Base-by-base conservation (phyloP, 495 filamentous ascomycete genomes). In the Choiromyces venosus region DNA sequence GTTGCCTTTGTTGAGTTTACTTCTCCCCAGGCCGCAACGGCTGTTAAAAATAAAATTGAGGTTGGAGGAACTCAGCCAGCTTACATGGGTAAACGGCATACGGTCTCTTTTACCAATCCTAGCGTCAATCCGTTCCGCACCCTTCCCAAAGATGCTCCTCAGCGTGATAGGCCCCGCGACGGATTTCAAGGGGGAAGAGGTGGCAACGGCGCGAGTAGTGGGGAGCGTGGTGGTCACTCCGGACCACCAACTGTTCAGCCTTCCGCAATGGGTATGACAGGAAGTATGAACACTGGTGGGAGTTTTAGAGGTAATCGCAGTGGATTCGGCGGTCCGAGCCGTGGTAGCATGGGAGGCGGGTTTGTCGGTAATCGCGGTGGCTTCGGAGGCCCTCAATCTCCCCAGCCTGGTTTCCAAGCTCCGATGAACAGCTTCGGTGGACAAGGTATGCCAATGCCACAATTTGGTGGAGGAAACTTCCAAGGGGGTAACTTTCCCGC, bases 1-100 rank as follows among this genome's bases (percentile, higher is more conserved):
- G 93, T 97, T 90, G 93, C 89, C 0, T 99, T 93, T 79, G 84
- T 97, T 56, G 91, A 96, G 80, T 93, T 99, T 82, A 88, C 87
- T 39, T 90, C 91, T 0, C 87, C 91, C 61, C 92, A 96, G 82
- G 94, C 93, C 14, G 91, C 95, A 1, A 92, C 93, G 21, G 93
- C 94, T 0, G 87, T 89, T 6, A 97, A 97, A 83, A 91, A 89
- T 74, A 87, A 89, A 75, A 89, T 99, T 76, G 93, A 97, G 74
- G 83, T 84, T 16, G 83, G 88, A 71, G 83, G 82, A 52, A 86
- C 88, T 73, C 83, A 87, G 66, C 81, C 83, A 40, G 80, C 77
- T 19, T 81, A 81, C 64, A 83, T 82, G 76, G 84, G 83, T 25
- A 94, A 93, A 80, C 91, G 90, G 71, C 87, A 91, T 74, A 87